Conservation (phyloP, 225 moss, liverwort and hornwort species). For the Bryum argenteum region DNA sequence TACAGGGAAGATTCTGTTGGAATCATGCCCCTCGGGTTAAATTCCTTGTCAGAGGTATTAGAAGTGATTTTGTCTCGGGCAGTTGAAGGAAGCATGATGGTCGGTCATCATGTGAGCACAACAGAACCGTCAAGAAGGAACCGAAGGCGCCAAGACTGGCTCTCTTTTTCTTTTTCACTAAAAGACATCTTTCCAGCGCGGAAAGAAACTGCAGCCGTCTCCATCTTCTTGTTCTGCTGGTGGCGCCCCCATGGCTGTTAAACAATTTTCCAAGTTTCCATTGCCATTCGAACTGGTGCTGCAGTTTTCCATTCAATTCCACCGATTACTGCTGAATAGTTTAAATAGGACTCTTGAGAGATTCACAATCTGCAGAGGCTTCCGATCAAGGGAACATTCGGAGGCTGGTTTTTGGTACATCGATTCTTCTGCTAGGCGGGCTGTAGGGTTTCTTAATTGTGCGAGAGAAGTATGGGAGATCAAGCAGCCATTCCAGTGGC, state of each 20-base stretch:
- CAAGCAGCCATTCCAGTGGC: slow-evolving; percentile 28
- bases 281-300: neutral
- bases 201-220: slow-evolving; percentile 17
- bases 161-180: slow-evolving; percentile 9
- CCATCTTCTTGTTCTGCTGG: neutral
- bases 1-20: no score
- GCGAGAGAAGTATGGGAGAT: slow-evolving; percentile 36
- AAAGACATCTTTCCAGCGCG: slow-evolving; percentile 18
- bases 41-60: no score
- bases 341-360: neutral
- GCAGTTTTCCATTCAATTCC: neutral
- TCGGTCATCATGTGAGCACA: slow-evolving; percentile 1
- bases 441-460: slow-evolving; percentile 4
- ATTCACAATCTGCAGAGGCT: neutral
- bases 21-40: no score
- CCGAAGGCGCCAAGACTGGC: slow-evolving; percentile 34
- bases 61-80: neutral
- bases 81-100: slow-evolving; percentile 17
- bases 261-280: slow-evolving; percentile 1
- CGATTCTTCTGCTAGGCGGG: neutral
- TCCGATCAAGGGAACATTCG: neutral
- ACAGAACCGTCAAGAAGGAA: slow-evolving; percentile 21
- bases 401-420: neutral
- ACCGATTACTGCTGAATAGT: neutral
- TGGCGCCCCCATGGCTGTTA: neutral